Evolutionary conservation across 768 basidiomycete genomes (phyloP).

Genomic region (Ramaria sp.): DNA sequence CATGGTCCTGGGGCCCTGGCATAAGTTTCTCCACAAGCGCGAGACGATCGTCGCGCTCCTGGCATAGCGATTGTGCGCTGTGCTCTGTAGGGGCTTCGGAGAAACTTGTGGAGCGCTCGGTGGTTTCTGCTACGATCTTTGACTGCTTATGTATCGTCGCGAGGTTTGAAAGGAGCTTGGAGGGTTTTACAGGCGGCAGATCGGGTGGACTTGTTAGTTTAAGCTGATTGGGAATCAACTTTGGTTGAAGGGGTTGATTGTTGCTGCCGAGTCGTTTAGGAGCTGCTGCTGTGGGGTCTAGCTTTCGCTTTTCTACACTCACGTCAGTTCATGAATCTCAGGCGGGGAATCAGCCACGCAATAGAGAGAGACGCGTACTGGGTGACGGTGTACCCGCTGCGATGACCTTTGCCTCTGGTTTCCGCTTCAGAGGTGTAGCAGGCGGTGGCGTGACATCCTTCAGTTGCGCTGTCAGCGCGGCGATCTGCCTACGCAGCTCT

Average conservation of each 20-base stretch:
- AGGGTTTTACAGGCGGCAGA: background rate
- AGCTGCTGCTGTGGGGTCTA: conserved; percentile 15
- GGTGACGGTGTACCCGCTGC: conserved; percentile 59
- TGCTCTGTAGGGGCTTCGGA: background rate
- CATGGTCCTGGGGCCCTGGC: conserved; percentile 70
- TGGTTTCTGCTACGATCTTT: background rate
- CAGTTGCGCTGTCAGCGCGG: conserved; percentile 44
- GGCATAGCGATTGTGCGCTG: background rate
- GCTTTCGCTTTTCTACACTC: conserved; percentile 34
- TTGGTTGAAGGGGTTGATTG: background rate
- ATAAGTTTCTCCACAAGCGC: conserved; percentile 67
- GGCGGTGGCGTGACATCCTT: conserved; percentile 22
- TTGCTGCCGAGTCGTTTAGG: conserved; percentile 13
- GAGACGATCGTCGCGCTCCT: conserved; percentile 46
- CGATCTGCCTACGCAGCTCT: conserved; percentile 45
- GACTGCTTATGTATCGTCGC: background rate
- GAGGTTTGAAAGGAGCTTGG: conserved; percentile 5
- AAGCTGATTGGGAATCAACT: background rate
- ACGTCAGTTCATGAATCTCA: background rate
- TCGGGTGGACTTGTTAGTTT: background rate
- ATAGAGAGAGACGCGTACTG: conserved; percentile 29
- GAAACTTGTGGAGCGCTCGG: conserved; percentile 5
- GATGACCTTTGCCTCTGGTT: conserved; percentile 27
- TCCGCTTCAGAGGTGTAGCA: conserved; percentile 38
- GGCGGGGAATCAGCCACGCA: too few relatives aligned